Evolutionary conservation across 2,329 filamentous ascomycete species (phyloP).

Genomic region (Aspergillus chevalieri): DNA sequence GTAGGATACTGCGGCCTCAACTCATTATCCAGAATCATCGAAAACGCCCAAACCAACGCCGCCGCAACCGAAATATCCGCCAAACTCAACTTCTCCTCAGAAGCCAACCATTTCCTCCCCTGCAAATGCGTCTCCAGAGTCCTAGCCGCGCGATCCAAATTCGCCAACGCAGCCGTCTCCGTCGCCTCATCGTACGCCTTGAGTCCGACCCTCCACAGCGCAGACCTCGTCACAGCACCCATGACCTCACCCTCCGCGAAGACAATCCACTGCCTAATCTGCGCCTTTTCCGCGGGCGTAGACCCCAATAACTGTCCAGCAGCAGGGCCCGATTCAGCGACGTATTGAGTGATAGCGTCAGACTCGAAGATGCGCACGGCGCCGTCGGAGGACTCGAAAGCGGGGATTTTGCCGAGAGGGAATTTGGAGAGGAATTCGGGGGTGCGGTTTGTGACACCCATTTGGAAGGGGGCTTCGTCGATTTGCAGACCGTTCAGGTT

Average conservation of each 20-base stretch:
- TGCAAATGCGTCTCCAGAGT: constrained; percentile 17
- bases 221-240: constrained; percentile 13
- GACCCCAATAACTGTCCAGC: constrained; percentile 43
- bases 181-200: constrained; percentile 14
- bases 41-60: constrained; percentile 21
- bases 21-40: constrained; percentile 18
- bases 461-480: constrained; percentile 29
- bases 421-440: constrained; percentile 47
- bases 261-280: constrained; percentile 44
- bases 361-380: constrained; percentile 41
- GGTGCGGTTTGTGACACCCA: constrained; percentile 39
- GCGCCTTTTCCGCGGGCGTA: constrained; percentile 36
- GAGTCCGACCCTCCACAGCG: constrained; percentile 15
- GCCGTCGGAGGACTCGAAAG: constrained; percentile 45
- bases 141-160: constrained; percentile 16
- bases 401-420: constrained; percentile 48
- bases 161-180: constrained; percentile 13
- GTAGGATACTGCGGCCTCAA: constrained; percentile 21
- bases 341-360: constrained; percentile 43
- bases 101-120: constrained; percentile 17
- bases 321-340: constrained; percentile 43
- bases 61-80: constrained; percentile 23
- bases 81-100: constrained; percentile 19
- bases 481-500: constrained; percentile 32
- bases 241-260: constrained; percentile 33